Conservation (phyloP, 768 basidiomycete genomes). For the Steccherinum ochraceum region DNA sequence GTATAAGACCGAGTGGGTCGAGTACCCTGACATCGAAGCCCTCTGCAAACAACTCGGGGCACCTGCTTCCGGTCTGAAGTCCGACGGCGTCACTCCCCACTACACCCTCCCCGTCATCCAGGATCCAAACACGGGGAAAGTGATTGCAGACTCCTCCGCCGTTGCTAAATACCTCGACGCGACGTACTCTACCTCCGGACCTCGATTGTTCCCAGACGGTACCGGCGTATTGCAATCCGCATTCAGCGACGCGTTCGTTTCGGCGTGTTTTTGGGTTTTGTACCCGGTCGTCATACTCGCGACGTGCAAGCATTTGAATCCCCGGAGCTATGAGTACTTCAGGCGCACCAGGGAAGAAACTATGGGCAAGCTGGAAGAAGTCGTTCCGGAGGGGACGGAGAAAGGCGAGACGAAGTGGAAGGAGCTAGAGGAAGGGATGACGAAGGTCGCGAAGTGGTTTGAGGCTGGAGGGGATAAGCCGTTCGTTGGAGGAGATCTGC, state of each 20-base stretch:
- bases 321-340: background rate
- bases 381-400: too few species aligned
- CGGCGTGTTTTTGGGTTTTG: too few species aligned
- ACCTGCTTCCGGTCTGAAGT: conserved; percentile 20
- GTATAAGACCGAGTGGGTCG: conserved; percentile 40
- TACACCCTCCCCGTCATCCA: conserved; percentile 17
- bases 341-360: background rate
- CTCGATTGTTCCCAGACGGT: conserved; percentile 22
- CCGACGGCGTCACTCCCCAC: conserved; percentile 3
- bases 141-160: conserved; percentile 12
- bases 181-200: conserved; percentile 20
- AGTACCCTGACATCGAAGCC: conserved; percentile 38
- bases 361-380: background rate
- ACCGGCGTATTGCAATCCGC: conserved; percentile 14
- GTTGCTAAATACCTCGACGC: conserved; percentile 17
- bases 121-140: conserved; percentile 9
- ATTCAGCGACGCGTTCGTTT: conserved; percentile 7
- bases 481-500: conserved; percentile 25
- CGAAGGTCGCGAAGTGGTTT: background rate
- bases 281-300: background rate
- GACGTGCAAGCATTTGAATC: background rate
- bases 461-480: background rate
- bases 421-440: background rate
- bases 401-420: background rate
- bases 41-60: conserved; percentile 27